phyloP scores from a whole-genome alignment of 2,329 filamentous ascomycete genomes.

The Diaporthe citriasiana region DNA sequence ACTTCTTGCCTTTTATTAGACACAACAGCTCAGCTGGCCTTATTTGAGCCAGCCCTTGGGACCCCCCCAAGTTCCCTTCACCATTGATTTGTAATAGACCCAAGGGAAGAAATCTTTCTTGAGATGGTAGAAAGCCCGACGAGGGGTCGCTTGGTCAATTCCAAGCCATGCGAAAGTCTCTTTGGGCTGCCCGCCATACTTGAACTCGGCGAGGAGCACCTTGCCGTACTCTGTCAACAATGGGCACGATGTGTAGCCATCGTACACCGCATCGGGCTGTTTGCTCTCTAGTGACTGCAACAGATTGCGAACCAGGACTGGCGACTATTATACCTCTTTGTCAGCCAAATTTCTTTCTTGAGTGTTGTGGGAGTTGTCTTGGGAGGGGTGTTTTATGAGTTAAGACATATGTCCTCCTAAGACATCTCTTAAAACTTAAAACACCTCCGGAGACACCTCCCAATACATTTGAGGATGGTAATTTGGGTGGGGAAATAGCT shows the following conservation, averaged over 20 bases:
- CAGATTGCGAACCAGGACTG: conserved; percentile 59
- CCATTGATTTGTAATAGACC: conserved; percentile 51
- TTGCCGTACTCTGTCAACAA: conserved; percentile 59
- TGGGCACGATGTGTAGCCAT: conserved; percentile 61
- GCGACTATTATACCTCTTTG: no score
- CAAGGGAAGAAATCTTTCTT: conserved; percentile 61
- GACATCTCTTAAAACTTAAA: no score
- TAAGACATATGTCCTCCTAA: no score
- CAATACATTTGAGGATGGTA: no score
- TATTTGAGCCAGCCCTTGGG: conserved; percentile 44
- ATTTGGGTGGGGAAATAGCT: no score
- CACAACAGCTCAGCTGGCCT: not conserved
- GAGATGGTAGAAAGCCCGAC: conserved; percentile 56
- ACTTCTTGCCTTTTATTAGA: not conserved
- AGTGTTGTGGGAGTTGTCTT: no score
- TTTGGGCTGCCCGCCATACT: conserved; percentile 60
- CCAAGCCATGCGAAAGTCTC: conserved; percentile 57
- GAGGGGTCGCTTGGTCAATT: conserved; percentile 55
- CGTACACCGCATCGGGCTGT: conserved; percentile 53
- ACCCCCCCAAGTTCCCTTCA: conserved; percentile 52
- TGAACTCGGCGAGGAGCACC: conserved; percentile 63
- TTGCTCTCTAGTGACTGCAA: conserved; percentile 53
- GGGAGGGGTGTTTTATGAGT: no score
- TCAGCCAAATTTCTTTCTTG: no score
- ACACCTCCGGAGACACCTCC: no score